Percentiles rank a stretch among this genome's conserved stretches.
Conservation (phyloP, 441 rosid genomes). For the Eutrema salsugineum region DNA sequence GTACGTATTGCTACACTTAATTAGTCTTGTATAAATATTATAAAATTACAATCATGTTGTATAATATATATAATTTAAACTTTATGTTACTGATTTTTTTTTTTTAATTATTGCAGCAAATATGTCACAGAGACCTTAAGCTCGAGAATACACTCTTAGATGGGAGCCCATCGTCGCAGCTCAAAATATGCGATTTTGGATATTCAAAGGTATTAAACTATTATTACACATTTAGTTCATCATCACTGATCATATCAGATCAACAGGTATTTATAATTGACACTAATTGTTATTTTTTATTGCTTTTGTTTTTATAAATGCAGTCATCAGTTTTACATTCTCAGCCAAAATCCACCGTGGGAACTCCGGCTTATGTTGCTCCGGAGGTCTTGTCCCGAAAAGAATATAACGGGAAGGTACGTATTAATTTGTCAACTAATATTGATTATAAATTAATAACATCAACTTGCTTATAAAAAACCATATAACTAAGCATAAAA, state of each 20-base stretch:
- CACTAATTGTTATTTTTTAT: not conserved
- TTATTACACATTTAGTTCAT: not conserved
- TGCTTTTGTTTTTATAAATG: not conserved
- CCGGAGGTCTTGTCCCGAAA: slow-evolving; percentile 58
- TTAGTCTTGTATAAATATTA: not conserved
- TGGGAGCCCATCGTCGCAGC: slow-evolving; percentile 50
- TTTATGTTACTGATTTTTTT: not conserved
- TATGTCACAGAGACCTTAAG: slow-evolving; percentile 75
- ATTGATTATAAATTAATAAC: slow-evolving; percentile 16
- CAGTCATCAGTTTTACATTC: slow-evolving; percentile 69
- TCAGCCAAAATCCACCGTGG: slow-evolving; percentile 73
- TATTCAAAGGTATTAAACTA: slow-evolving; percentile 58
- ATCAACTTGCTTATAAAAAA: slow-evolving; percentile 22
- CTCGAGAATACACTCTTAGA: slow-evolving; percentile 65
- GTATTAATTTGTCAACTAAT: not conserved
- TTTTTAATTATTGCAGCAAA: slow-evolving; percentile 41
- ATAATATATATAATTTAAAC: not conserved
- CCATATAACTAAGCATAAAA: not conserved
- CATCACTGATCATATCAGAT: not conserved
- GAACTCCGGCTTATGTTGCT: slow-evolving; percentile 73
- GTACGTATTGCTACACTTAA: slow-evolving; percentile 25
- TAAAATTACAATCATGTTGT: slow-evolving; percentile 25
- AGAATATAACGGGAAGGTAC: slow-evolving; percentile 68
- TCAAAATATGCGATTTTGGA: slow-evolving; percentile 69
- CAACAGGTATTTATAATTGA: not conserved